Conservation (phyloP, 1,284 basidiomycete species). For the Tilletiaria anomala region DNA sequence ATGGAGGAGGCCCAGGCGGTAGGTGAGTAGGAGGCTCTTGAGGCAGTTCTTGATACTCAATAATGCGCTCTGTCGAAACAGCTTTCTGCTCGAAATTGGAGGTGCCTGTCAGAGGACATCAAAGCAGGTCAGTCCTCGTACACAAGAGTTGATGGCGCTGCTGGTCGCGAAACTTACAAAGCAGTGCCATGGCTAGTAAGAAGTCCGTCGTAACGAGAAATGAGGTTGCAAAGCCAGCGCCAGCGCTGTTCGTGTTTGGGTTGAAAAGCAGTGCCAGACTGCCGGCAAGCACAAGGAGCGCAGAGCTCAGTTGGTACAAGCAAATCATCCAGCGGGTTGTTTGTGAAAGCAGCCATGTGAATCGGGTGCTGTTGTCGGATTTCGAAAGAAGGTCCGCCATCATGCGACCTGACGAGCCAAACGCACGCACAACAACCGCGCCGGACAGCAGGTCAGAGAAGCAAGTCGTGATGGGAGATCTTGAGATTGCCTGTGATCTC, state of each 20-base stretch:
- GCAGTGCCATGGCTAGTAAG: too few relatives aligned
- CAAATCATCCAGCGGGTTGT: not conserved
- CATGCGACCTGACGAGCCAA: not conserved
- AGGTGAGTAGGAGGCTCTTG: slow-evolving; percentile 43
- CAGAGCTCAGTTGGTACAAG: not conserved
- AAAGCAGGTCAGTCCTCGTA: not conserved
- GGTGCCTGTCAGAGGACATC: too few relatives aligned
- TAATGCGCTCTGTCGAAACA: slow-evolving; percentile 42
- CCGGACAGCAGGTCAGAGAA: slow-evolving; percentile 1
- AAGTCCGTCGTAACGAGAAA: too few relatives aligned
- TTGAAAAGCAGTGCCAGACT: not conserved
- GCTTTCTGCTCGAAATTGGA: slow-evolving; percentile 8
- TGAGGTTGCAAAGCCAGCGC: too few relatives aligned
- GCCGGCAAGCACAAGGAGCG: not conserved
- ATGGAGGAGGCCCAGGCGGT: slow-evolving; percentile 40
- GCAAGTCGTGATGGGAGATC: not conserved
- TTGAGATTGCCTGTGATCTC: not conserved
- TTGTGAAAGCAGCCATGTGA: not conserved
- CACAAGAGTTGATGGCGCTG: not conserved
- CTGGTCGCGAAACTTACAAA: not conserved
- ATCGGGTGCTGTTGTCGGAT: not conserved
- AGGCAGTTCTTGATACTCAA: slow-evolving; percentile 38
- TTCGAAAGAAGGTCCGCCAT: not conserved
- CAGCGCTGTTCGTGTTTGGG: too few relatives aligned
- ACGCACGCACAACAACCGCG: not conserved